Conservation (phyloP, 306 rosid genomes). For the Oxytropis ochrocephala region DNA sequence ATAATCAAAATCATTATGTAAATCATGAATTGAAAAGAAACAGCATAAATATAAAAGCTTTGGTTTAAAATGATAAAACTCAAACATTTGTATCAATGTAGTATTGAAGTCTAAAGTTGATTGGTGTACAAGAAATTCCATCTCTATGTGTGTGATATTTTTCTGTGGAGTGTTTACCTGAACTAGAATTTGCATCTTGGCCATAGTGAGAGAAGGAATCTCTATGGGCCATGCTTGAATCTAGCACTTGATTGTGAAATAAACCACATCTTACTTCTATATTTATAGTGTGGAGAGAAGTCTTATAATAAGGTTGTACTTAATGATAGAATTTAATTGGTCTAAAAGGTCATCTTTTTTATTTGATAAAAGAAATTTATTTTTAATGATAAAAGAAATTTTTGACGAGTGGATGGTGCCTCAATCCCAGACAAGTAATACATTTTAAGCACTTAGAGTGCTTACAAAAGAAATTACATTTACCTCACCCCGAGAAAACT, state of each 20-base stretch:
- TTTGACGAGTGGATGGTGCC: no score
- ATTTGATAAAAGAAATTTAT: no score
- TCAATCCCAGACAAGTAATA: no score
- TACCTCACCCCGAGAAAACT: no score
- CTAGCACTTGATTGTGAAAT: not conserved
- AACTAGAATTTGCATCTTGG: not conserved
- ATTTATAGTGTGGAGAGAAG: not conserved
- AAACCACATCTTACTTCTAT: not conserved
- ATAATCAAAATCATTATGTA: no score
- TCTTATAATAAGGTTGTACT: not conserved
- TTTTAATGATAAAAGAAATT: no score
- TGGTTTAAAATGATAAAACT: not conserved
- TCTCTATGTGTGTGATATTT: not conserved
- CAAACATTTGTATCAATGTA: not conserved
- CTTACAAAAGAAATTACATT: no score
- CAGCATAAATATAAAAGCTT: not conserved
- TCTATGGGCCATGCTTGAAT: not conserved
- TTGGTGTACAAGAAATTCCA: not conserved
- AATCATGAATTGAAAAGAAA: no score
- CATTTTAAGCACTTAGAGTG: no score
- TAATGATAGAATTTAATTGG: not conserved
- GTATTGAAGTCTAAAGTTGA: not conserved
- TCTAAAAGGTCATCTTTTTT: not conserved
- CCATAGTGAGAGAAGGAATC: not conserved
- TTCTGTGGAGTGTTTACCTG: not conserved